Evolutionary conservation across 202 grass and related monocot genomes (phyloP), one percentile per base, ranked within the genome.

Genomic region (Zoysia matrella): DNA sequence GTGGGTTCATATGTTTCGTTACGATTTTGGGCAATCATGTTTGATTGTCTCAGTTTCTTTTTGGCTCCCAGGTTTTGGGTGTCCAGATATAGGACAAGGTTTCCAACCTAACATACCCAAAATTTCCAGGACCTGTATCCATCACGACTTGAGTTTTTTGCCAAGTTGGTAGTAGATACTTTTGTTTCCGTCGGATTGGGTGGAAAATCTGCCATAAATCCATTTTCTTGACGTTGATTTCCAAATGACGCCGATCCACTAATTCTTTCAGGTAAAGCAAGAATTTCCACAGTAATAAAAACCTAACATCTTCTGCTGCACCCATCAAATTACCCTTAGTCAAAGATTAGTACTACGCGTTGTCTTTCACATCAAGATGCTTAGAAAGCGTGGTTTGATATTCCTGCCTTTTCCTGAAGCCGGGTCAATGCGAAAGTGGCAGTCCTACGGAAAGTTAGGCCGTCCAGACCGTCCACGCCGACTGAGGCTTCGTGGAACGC

Each of bases 371-470:
- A 22, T 22, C 22, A 22, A 22, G 69, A 75, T 65, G 54, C 74
- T 69, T 70, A 16, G 67, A 78, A 89, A 86, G 68, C 7, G 8
- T 76, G 65, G 18, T 74, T 14, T 78, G 69, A 16, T 86, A 36
- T 78, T 41, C 52, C 18, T 5, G 6, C 15, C 10, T 70, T 86
- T 74, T 6, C 63, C 22, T 16, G 83, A 79, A 74, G 79, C 65
- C 22, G 22, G 22, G 79, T 79, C 83, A 86, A 75, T 73, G 63
- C 43, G 22, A 22, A 83, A 83, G 83, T 74, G 79, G 83, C 54
- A 74, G 45, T 5, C 73, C 69, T 51, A 86, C 74, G 79, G 72
- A 83, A 90, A 86, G 80, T 86, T 90, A 53, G 84, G 84, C 80
- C 65, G 82, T 18, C 22, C 22, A 22, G 22, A 22, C 22, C 22